Evolutionary conservation across 805 yeast species (phyloP).

Genomic region (Vanderwaltozyma polyspora): DNA sequence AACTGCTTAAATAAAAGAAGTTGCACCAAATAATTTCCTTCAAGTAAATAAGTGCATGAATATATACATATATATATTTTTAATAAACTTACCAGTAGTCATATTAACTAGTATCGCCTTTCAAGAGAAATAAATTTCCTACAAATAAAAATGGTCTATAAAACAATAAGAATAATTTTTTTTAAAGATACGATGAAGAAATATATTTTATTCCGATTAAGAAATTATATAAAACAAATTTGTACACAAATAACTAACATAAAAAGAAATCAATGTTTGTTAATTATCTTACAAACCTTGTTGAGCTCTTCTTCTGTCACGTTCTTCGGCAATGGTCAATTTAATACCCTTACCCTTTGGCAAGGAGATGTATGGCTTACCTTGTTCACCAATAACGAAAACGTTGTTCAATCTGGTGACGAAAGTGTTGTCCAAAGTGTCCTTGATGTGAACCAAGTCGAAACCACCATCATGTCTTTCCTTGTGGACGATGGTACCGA

Average conservation of each 20-base stretch:
- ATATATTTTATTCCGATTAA: slow-evolving; percentile 10
- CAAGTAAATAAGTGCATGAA: no score
- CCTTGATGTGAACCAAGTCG: slow-evolving; percentile 95
- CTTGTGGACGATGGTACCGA: slow-evolving; percentile 91
- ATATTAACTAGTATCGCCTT: no score
- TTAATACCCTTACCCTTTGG: slow-evolving; percentile 99
- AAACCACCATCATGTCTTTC: slow-evolving; percentile 98
- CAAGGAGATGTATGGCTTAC: slow-evolving; percentile 86
- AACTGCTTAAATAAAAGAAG: no score
- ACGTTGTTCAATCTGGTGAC: slow-evolving; percentile 92
- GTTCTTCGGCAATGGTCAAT: slow-evolving; percentile 91
- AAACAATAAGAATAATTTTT: no score
- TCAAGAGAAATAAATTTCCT: no score
- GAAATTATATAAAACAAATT: slow-evolving; percentile 12
- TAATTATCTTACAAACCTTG: slow-evolving; percentile 36
- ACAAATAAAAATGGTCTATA: no score
- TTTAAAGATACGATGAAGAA: no score
- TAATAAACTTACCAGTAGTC: no score
- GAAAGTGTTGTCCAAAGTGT: slow-evolving; percentile 85
- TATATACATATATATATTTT: no score
- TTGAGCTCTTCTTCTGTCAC: slow-evolving; percentile 95
- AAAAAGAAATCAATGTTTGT: slow-evolving; percentile 4
- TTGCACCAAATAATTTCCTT: no score
- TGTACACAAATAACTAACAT: slow-evolving; percentile 6
- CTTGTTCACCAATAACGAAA: slow-evolving; percentile 90